These are phyloP conservation scores for Sicyos baderoa DNA, from an alignment of 306 rosid genomes.

Conservation along the genomic window DNA sequence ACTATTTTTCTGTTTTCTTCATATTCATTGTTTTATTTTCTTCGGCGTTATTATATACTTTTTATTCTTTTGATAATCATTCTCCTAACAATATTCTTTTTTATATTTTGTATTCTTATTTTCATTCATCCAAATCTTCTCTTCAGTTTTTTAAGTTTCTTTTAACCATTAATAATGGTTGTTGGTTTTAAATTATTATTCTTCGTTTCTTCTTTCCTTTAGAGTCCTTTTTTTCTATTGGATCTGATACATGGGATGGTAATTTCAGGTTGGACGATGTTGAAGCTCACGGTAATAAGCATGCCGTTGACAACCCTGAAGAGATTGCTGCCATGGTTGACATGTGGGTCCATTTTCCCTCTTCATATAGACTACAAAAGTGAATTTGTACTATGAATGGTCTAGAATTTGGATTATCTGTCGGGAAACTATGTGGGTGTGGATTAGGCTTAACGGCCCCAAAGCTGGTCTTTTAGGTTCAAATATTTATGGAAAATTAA, in stretches of 20 bases:
- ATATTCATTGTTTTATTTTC: too few relatives aligned
- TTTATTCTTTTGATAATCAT: too few relatives aligned
- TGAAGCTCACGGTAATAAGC: conserved; percentile 23
- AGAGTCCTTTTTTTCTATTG: background rate
- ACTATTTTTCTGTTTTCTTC: too few relatives aligned
- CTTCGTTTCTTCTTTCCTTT: conserved; percentile 5
- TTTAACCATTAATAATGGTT: too few relatives aligned
- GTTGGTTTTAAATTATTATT: conserved; percentile 8
- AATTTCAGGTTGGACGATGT: conserved; percentile 39
- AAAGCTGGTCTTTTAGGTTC: background rate
- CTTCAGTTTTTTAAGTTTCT: too few relatives aligned
- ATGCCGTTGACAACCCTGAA: conserved; percentile 45
- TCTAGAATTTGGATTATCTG: background rate
- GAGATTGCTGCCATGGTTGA: conserved; percentile 52
- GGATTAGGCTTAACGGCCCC: background rate
- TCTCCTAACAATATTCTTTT: too few relatives aligned
- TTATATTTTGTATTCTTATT: too few relatives aligned
- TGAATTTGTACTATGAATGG: background rate
- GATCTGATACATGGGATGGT: conserved; percentile 6
- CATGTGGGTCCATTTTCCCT: conserved; percentile 46
- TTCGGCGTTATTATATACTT: too few relatives aligned
- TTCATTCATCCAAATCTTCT: too few relatives aligned
- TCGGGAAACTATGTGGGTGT: background rate
- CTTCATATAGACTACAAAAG: background rate
- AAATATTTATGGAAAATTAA: background rate